Conservation (phyloP, 495 filamentous ascomycete genomes). For the Daldinia caldariorum region DNA sequence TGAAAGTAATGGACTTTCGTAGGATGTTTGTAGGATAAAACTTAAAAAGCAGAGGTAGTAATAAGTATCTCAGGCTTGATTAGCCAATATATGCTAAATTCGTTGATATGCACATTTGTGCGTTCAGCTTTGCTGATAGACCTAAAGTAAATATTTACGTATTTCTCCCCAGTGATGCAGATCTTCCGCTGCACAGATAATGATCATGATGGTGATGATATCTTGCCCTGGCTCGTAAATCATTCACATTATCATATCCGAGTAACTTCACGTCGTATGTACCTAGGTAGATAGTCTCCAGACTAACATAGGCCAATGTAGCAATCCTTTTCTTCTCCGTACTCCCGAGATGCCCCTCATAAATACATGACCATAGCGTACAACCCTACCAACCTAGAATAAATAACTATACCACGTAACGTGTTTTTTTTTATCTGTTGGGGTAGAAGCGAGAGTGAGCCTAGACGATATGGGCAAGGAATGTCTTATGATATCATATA, state of each 20-base stretch:
- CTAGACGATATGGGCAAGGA: not conserved
- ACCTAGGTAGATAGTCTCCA: not conserved
- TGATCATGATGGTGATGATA: not conserved
- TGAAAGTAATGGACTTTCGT: slow-evolving; percentile 26
- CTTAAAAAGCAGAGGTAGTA: not conserved
- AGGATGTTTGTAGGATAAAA: slow-evolving; percentile 11
- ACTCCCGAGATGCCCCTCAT: not conserved
- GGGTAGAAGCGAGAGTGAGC: slow-evolving; percentile 20
- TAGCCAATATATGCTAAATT: not conserved
- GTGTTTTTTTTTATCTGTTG: slow-evolving; percentile 7
- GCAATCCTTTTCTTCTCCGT: not conserved
- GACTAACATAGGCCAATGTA: not conserved
- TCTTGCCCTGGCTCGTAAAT: slow-evolving; percentile 8
- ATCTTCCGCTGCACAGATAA: not conserved
- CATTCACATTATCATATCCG: slow-evolving; percentile 1
- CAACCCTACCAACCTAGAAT: not conserved
- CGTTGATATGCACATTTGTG: not conserved
- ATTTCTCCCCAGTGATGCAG: not conserved
- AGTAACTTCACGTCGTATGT: not conserved
- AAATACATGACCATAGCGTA: not conserved
- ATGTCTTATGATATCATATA: not conserved
- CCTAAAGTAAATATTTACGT: not conserved
- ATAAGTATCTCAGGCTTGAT: slow-evolving; percentile 3
- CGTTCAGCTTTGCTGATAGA: not conserved
- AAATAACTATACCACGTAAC: slow-evolving; percentile 18